Conservation (phyloP, 371 early-diverging fungal species). For the Sporodiniella umbellata region DNA sequence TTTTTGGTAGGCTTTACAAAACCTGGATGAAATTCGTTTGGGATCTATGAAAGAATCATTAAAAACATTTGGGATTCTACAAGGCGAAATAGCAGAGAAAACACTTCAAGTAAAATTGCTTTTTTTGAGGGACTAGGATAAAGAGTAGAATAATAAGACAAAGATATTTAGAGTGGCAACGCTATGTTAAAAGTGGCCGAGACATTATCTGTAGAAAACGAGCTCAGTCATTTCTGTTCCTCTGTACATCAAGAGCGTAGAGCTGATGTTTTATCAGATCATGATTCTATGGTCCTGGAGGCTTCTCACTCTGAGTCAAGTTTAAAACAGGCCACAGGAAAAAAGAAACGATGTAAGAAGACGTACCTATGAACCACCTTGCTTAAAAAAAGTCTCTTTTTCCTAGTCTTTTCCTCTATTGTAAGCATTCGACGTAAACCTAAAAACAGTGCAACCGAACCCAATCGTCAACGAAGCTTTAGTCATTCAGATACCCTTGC, state of each 20-base stretch:
- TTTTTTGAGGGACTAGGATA: slow-evolving; percentile 6
- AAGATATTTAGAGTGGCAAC: slow-evolving; percentile 14
- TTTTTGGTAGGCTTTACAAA: slow-evolving; percentile 50
- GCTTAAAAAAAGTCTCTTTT: not conserved
- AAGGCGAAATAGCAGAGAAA: slow-evolving; percentile 44
- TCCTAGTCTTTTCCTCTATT: slow-evolving; percentile 25
- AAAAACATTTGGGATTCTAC: slow-evolving; percentile 42
- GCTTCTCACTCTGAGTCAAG: slow-evolving; percentile 16
- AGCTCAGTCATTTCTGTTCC: slow-evolving; percentile 22
- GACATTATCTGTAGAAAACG: slow-evolving; percentile 21
- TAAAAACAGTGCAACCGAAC: slow-evolving; percentile 5
- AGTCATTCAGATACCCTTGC: slow-evolving; percentile 17
- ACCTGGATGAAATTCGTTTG: slow-evolving; percentile 46
- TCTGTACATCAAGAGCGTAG: not conserved
- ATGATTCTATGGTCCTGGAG: slow-evolving; percentile 13
- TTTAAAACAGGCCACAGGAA: slow-evolving; percentile 4
- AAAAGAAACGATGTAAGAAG: slow-evolving; percentile 8
- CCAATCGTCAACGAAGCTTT: slow-evolving; percentile 7
- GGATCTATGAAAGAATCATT: slow-evolving; percentile 32
- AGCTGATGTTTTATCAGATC: not conserved
- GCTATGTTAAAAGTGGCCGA: slow-evolving; percentile 14
- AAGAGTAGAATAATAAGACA: slow-evolving; percentile 11
- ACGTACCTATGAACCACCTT: not conserved
- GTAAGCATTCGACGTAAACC: slow-evolving; percentile 40
- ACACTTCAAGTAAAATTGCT: too few species aligned